These are phyloP conservation scores for Aristolochia californica DNA, from an alignment of 164 flowering plant genomes.

Conservation along the genomic window DNA sequence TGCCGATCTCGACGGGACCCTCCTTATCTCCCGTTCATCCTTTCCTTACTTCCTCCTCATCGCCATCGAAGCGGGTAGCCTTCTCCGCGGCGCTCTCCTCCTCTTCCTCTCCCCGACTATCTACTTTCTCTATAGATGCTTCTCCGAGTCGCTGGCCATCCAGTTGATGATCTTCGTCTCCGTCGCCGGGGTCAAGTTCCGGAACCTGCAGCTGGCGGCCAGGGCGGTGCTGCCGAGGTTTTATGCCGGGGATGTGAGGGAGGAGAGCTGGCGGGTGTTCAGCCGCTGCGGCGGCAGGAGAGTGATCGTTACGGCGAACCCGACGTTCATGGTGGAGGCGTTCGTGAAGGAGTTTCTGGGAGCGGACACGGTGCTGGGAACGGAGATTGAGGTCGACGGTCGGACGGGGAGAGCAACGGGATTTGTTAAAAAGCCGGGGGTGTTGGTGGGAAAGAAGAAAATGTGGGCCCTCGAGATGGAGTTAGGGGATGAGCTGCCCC, in stretches of 20 bases:
- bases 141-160: constrained; percentile 42
- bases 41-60: constrained; percentile 69
- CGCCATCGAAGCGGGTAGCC: constrained; percentile 63
- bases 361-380: constrained; percentile 62
- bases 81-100: constrained; percentile 38
- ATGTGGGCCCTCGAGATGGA: constrained; percentile 35
- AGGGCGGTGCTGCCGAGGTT: constrained; percentile 54
- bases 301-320: constrained; percentile 44
- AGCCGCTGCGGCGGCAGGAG: constrained; percentile 38
- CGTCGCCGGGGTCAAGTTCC: constrained; percentile 38
- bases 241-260: constrained; percentile 62
- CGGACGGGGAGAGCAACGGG: constrained; percentile 56
- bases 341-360: constrained; percentile 44
- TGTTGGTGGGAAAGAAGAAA: constrained; percentile 52
- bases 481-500: constrained; percentile 39
- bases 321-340: constrained; percentile 63
- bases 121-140: constrained; percentile 34
- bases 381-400: constrained; percentile 44
- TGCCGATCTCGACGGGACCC: constrained; percentile 64
- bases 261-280: constrained; percentile 58
- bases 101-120: constrained; percentile 39
- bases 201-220: constrained; percentile 47
- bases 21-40: constrained; percentile 45
- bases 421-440: constrained; percentile 47
- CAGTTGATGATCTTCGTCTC: constrained; percentile 37